Evolutionary conservation across 192 early-diverging fungal species (phyloP), one percentile per base, ranked within the genome.

Genomic region (Rhizoclosmatium globosum): DNA sequence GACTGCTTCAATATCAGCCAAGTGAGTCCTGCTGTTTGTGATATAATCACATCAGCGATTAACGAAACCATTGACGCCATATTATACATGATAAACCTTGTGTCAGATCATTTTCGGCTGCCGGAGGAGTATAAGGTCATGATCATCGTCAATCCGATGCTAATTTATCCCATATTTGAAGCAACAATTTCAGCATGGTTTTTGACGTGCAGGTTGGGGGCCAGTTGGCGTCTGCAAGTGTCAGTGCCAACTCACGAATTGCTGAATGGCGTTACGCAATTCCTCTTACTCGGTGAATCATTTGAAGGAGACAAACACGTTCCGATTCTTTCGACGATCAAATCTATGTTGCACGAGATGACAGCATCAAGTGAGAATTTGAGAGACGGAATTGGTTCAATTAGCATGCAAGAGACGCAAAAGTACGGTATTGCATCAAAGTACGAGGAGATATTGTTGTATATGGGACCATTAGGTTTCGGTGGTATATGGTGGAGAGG

Each of bases 141-240:
- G 31, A 31, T 31, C 31, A 31, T 31, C 31, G 31, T 31, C 9
- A 53, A 53, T 53, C 6, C 17, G 6, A 13, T 46, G 67, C 38
- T 21, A 17, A n/a, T 64, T 7, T 21, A 64, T 64, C 61, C 61
- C 17, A n/a, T 68, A n/a, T 47, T 68, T 47, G 67, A 68, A 68
- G 45, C 42, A 23, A 43, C 44, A 2, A 47, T 47, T 47, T 23
- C 45, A 17, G 11, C 45, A 11, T 68, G 45, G 39, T 46, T 41
- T 46, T 17, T 68, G 38, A 17, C 38, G 6, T 38, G 21, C 7
- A n/a, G 39, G 67, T 17, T 46, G 42, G 21, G 1, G 15, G 21
- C 3, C n/a, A 15, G n/a, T 39, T 3, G n/a, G 38, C 13, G 13
- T n/a, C 21, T 15, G 38, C 21, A 39, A 2, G 15, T 38, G 13